A percentile compares a stretch with the other conserved stretches of the same genome.
phyloP scores from a whole-genome alignment of 2,329 filamentous ascomycete species.

The Bipolaris gigantea region DNA sequence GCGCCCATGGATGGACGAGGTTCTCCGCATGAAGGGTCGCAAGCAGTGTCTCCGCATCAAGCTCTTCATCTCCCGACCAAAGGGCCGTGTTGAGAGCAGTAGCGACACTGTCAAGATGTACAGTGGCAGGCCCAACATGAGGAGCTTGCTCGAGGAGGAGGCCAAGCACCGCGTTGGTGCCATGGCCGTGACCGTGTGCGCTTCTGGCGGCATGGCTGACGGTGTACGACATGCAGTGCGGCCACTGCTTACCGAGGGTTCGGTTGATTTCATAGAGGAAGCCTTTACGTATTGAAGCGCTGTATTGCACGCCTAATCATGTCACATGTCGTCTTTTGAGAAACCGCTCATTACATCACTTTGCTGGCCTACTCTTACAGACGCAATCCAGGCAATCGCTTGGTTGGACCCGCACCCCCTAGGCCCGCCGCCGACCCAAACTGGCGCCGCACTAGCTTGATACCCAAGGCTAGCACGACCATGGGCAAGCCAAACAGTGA shows the following conservation, averaged over 20 bases:
- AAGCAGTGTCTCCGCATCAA: slow-evolving; percentile 62
- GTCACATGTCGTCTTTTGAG: neutral
- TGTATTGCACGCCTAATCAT: neutral
- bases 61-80: slow-evolving; percentile 65
- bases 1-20: slow-evolving; percentile 66
- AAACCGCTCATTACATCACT: neutral
- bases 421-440: neutral
- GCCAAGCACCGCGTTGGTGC: slow-evolving; percentile 60
- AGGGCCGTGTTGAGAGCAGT: slow-evolving; percentile 58
- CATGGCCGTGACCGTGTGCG: slow-evolving; percentile 64
- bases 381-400: neutral
- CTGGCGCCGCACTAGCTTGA: neutral
- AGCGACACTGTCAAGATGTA: slow-evolving; percentile 64
- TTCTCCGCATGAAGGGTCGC: slow-evolving; percentile 61
- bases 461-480: slow-evolving; percentile 1
- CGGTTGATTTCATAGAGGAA: slow-evolving; percentile 66
- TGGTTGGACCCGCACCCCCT: neutral
- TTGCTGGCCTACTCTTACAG: neutral
- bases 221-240: slow-evolving; percentile 60
- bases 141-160: slow-evolving; percentile 60
- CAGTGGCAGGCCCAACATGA: slow-evolving; percentile 60
- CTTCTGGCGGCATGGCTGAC: slow-evolving; percentile 65
- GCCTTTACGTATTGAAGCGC: slow-evolving; percentile 61
- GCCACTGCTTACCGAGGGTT: slow-evolving; percentile 54
- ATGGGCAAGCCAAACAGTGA: neutral